Evolutionary conservation across 2,329 filamentous ascomycete genomes (phyloP).

Genomic region (Epichloe amarillans): DNA sequence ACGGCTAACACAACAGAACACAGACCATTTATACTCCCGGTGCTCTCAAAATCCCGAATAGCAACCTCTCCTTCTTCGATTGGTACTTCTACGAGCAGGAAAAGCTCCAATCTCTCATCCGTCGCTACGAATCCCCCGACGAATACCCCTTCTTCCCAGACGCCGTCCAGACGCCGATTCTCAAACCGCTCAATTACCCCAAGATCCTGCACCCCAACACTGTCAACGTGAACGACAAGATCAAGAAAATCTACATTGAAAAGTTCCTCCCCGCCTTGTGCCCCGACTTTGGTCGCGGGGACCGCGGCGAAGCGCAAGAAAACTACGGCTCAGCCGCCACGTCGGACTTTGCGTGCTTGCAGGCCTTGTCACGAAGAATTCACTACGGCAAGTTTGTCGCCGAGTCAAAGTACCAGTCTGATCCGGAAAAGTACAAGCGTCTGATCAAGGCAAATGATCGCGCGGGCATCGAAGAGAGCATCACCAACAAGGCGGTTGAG

Average conservation of each 20-base stretch:
- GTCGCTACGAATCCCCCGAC: conserved; percentile 90
- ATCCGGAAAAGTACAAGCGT: conserved; percentile 65
- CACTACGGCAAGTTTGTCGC: conserved; percentile 99
- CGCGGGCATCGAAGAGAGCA: conserved; percentile 72
- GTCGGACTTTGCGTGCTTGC: conserved; percentile 78
- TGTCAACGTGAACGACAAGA: conserved; percentile 79
- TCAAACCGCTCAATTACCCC: conserved; percentile 82
- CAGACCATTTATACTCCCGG: conserved; percentile 70
- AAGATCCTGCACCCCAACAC: conserved; percentile 74
- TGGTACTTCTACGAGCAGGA: conserved; percentile 90
- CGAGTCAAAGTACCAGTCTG: conserved; percentile 82
- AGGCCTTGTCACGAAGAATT: conserved; percentile 79
- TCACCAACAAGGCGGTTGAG: conserved; percentile 83
- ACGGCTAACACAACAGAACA: not conserved
- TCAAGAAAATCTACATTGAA: conserved; percentile 75
- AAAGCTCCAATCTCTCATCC: conserved; percentile 78
- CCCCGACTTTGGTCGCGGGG: conserved; percentile 58
- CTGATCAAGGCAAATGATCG: conserved; percentile 74
- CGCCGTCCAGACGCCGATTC: conserved; percentile 63
- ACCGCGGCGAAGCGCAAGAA: conserved; percentile 75
- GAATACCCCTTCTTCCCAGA: conserved; percentile 95
- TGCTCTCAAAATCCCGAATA: conserved; percentile 64
- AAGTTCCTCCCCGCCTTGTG: conserved; percentile 77
- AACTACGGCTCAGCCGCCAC: conserved; percentile 92
- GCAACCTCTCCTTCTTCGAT: conserved; percentile 71